These are phyloP conservation scores for Nannizzia gypsea DNA, from an alignment of 2,329 filamentous ascomycete genomes.

Conservation along the genomic window DNA sequence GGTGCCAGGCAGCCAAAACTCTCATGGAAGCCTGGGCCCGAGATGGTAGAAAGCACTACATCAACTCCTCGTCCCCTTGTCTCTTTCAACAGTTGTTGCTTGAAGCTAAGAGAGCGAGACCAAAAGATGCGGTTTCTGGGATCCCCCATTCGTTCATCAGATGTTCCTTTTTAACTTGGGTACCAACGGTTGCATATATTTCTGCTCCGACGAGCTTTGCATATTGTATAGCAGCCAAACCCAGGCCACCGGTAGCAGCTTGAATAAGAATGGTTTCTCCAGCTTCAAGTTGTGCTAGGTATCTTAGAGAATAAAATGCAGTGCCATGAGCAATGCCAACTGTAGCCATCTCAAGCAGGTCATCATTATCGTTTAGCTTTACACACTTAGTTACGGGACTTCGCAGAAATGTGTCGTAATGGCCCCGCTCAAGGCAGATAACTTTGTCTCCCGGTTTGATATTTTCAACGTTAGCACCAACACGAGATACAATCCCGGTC, in stretches of 20 bases:
- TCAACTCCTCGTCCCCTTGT: background rate
- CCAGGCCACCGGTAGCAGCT: conserved; percentile 12
- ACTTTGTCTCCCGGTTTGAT: conserved; percentile 8
- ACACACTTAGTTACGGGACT: background rate
- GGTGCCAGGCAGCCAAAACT: background rate
- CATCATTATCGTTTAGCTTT: conserved; percentile 7
- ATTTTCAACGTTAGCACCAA: conserved; percentile 4
- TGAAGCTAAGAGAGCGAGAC: background rate
- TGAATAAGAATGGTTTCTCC: conserved; percentile 17
- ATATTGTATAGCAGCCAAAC: conserved; percentile 14
- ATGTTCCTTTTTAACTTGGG: background rate
- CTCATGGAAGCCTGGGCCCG: background rate
- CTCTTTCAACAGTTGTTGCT: background rate
- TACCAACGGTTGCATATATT: conserved; percentile 15
- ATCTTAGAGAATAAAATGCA: conserved; percentile 8
- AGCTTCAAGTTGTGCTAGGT: conserved; percentile 10
- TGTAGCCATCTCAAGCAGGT: conserved; percentile 9
- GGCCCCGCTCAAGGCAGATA: background rate
- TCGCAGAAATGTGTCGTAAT: background rate
- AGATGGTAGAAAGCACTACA: background rate
- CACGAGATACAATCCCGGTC: conserved; percentile 7
- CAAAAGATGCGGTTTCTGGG: background rate
- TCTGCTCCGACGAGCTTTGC: conserved; percentile 8
- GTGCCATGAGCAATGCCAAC: conserved; percentile 9
- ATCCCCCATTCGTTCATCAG: background rate